Evolutionary conservation across 805 yeast species (phyloP).

Genomic region (Maudiozyma barnettii): DNA sequence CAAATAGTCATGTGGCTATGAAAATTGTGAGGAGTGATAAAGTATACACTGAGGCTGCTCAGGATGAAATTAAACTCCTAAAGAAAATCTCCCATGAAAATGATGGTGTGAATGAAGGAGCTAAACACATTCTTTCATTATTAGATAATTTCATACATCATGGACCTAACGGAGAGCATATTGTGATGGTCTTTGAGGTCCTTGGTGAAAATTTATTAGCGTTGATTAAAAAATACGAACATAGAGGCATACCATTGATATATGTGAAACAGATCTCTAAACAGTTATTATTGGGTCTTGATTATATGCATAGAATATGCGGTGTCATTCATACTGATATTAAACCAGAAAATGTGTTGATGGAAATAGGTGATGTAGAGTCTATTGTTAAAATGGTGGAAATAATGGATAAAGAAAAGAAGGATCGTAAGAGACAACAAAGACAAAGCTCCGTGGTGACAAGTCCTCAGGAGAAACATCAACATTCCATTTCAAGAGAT

Average conservation of each 20-base stretch:
- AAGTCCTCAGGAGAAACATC: neutral
- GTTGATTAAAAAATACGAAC: slow-evolving; percentile 65
- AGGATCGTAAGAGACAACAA: slow-evolving; percentile 34
- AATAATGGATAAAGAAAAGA: slow-evolving; percentile 43
- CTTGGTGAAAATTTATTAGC: slow-evolving; percentile 89
- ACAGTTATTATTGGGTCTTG: slow-evolving; percentile 62
- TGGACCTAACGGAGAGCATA: slow-evolving; percentile 89
- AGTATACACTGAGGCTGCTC: slow-evolving; percentile 87
- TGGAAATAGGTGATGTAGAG: slow-evolving; percentile 78
- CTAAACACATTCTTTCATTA: slow-evolving; percentile 67
- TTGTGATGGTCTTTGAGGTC: slow-evolving; percentile 96
- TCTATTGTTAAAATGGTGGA: slow-evolving; percentile 62
- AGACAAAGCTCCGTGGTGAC: slow-evolving; percentile 26
- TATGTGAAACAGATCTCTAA: slow-evolving; percentile 76
- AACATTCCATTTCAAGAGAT: neutral
- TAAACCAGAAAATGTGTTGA: slow-evolving; percentile 69
- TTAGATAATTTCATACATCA: slow-evolving; percentile 76
- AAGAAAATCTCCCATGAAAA: slow-evolving; percentile 39
- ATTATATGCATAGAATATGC: slow-evolving; percentile 52
- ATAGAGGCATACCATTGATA: slow-evolving; percentile 67
- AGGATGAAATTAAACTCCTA: slow-evolving; percentile 81
- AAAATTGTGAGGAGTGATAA: slow-evolving; percentile 87
- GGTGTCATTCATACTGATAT: slow-evolving; percentile 71
- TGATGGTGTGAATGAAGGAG: slow-evolving; percentile 53
- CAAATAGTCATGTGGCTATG: slow-evolving; percentile 75